Conservation (phyloP, 257 asterid species). For the Ilex aquifolium region DNA sequence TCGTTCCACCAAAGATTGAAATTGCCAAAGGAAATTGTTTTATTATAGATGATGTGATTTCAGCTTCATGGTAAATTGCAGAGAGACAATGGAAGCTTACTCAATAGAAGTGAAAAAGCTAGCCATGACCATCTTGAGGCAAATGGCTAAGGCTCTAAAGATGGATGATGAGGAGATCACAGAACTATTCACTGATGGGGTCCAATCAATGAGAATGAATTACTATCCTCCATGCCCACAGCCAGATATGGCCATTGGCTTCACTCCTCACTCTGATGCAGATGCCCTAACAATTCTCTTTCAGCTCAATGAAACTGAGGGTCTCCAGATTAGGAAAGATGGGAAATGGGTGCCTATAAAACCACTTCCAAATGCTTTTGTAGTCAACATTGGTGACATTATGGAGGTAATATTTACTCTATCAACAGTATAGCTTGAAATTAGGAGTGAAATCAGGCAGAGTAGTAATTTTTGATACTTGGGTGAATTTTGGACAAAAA, state of each 20-base stretch:
- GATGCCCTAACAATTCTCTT: constrained; percentile 40
- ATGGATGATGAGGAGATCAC: not conserved
- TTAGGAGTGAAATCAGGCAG: too few species aligned
- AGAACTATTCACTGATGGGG: constrained; percentile 24
- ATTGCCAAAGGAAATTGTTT: too few species aligned
- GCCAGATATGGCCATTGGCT: constrained; percentile 45
- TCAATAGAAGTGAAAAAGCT: not conserved
- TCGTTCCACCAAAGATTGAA: too few species aligned
- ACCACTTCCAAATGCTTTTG: constrained; percentile 40
- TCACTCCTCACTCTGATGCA: constrained; percentile 44
- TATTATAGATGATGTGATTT: too few species aligned
- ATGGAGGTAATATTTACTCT: too few species aligned
- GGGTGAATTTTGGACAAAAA: too few species aligned
- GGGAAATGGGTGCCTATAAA: constrained; percentile 39
- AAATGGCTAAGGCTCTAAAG: constrained; percentile 1
- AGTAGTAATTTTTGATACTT: too few species aligned
- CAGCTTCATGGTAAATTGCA: constrained; percentile 21
- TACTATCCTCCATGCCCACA: constrained; percentile 55
- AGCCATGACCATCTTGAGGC: not conserved
- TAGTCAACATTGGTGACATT: constrained; percentile 16
- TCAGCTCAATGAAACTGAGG: constrained; percentile 39
- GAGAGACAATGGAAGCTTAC: not conserved
- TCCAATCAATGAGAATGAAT: constrained; percentile 47
- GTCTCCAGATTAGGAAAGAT: constrained; percentile 45
- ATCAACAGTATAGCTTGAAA: too few species aligned